Base-by-base conservation (phyloP, 1,284 basidiomycete species). In the Austropuccinia psidii region DNA sequence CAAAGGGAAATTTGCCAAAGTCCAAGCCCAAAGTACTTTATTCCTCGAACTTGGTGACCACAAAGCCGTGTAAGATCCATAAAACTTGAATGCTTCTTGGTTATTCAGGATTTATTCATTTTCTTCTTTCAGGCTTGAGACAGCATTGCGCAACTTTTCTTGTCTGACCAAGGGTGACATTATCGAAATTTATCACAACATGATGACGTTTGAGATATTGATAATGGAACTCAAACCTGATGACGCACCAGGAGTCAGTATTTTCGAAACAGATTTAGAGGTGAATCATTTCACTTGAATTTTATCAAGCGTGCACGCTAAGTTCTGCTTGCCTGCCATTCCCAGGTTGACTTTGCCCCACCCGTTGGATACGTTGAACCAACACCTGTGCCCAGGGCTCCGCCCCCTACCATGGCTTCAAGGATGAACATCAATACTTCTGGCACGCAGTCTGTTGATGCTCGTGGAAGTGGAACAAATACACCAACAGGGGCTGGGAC, bases 261-360 rank as follows among this genome's bases (percentile, higher is more conserved):
- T 98, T 75, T 84, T 97, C 74, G 94, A 99, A 79, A 98, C 94
- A 0, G 96, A 99, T 84, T 86, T 99, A 0, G 93, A 96, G 81
- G 91, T 92, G 31, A 74, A 74, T 72, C 41, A 45, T 50, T 33
- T 37, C 13, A 17, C n/a, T 15, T 33, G 24, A 67, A 89, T 90
- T 79, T 0, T 88, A 88, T 13, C 85, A 89, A 21, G 88, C 88
- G 41, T 90, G 89, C 35, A 52, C 35, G 29, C 33, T 17, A 37
- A 58, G 52, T 41, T 21, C 49, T 37, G 21, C 43, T 13, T 39
- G 4, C 43, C 45, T 24, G 15, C 15, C 33, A 27, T 52, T 3
- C 31, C 27, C 60, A 80, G 78, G 85, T 87, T 73, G 86, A 87
- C 77, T 87, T 87, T 78, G 86, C 83, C 0, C 80, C 85, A 6